Percentiles rank a stretch among this genome's conserved stretches.
Evolutionary conservation across 2,329 filamentous ascomycete species (phyloP).

Genomic region (Anisogramma anomala): DNA sequence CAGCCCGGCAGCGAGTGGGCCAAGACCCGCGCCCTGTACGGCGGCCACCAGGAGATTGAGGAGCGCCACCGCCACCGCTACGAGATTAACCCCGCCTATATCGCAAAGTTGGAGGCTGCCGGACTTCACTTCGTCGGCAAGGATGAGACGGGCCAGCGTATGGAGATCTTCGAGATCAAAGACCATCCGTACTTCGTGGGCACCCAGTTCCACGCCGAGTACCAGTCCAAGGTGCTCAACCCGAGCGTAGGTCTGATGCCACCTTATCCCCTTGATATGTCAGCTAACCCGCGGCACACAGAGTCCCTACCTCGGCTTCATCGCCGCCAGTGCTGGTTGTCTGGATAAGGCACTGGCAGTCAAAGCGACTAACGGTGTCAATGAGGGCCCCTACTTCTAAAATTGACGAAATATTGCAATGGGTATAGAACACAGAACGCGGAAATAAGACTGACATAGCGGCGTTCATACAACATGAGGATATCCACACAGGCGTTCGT

Average conservation of each 20-base stretch:
- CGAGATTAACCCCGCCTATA: slow-evolving; percentile 64
- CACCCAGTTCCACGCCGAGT: slow-evolving; percentile 15
- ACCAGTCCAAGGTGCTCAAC: slow-evolving; percentile 15
- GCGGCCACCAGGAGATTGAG: slow-evolving; percentile 34
- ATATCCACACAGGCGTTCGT: not conserved
- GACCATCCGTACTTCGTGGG: slow-evolving; percentile 65
- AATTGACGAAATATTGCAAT: not conserved
- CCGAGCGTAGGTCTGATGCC: slow-evolving; percentile 11
- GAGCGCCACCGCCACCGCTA: slow-evolving; percentile 73
- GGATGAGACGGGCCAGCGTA: slow-evolving; percentile 60
- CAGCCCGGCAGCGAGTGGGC: slow-evolving; percentile 60
- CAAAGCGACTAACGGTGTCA: slow-evolving; percentile 11
- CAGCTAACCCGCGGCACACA: slow-evolving; percentile 15
- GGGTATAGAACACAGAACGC: no score
- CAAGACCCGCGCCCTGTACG: slow-evolving; percentile 57
- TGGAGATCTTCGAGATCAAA: slow-evolving; percentile 67
- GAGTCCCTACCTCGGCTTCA: slow-evolving; percentile 65
- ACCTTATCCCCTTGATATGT: not conserved
- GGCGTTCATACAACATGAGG: not conserved
- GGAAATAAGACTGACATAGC: not conserved
- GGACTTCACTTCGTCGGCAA: slow-evolving; percentile 65
- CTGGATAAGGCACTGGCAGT: slow-evolving; percentile 33
- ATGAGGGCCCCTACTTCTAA: slow-evolving; percentile 9
- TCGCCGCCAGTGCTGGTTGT: slow-evolving; percentile 64
- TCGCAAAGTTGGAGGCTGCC: slow-evolving; percentile 47